Percentiles rank a stretch among this genome's conserved stretches.
These are phyloP conservation scores for Pezicula carpinea DNA, from an alignment of 2,329 filamentous ascomycete species.

Conservation along the genomic window DNA sequence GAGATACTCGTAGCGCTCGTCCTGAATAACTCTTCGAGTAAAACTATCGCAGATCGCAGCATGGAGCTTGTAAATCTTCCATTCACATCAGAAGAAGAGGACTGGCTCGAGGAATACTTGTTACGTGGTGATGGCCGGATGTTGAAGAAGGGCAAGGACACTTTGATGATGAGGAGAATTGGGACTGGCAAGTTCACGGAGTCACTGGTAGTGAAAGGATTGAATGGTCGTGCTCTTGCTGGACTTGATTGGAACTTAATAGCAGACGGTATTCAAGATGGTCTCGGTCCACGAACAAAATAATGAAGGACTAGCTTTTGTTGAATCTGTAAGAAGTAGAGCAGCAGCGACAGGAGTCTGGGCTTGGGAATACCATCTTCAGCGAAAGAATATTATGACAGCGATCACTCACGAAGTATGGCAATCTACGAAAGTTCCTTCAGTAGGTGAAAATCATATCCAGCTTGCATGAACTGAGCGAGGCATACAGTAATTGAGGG, in stretches of 20 bases:
- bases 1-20: slow-evolving; percentile 59
- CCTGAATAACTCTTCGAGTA: slow-evolving; percentile 35
- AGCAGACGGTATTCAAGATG: slow-evolving; percentile 22
- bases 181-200: slow-evolving; percentile 57
- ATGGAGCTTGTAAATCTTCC: slow-evolving; percentile 70
- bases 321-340: not conserved
- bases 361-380: not conserved
- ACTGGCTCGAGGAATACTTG: slow-evolving; percentile 69
- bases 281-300: slow-evolving; percentile 21
- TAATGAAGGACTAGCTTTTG: not conserved
- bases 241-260: slow-evolving; percentile 27
- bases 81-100: slow-evolving; percentile 65
- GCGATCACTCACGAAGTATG: too few relatives aligned
- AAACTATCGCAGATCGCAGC: slow-evolving; percentile 48
- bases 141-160: slow-evolving; percentile 64
- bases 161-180: slow-evolving; percentile 68
- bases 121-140: slow-evolving; percentile 59
- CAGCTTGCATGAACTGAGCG: too few relatives aligned
- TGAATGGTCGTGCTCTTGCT: slow-evolving; percentile 16
- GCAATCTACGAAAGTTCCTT: too few relatives aligned
- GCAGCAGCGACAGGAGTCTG: not conserved
- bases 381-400: not conserved
- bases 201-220: slow-evolving; percentile 38
- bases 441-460: too few relatives aligned
- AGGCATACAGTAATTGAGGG: too few relatives aligned